A percentile compares a stretch with the other conserved stretches of the same genome.
Conservation (phyloP, 73 alveolate species). For the Tetrahymena borealis region DNA sequence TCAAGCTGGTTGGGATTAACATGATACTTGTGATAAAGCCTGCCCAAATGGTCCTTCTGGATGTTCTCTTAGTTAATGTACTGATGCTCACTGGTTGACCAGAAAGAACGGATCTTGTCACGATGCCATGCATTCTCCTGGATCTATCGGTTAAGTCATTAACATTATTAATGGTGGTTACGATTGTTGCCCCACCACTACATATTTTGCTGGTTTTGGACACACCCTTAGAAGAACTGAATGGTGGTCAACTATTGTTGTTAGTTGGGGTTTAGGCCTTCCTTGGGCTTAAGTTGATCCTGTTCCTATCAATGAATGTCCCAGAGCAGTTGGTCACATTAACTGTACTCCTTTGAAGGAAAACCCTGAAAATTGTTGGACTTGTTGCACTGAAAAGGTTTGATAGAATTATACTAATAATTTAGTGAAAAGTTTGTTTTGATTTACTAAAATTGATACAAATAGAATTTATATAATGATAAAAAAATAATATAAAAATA, state of each 20-base stretch:
- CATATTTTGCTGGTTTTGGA: not conserved
- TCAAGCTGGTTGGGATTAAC: not conserved
- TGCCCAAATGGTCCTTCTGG: not conserved
- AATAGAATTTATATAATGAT: too few relatives aligned
- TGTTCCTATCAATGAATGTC: not conserved
- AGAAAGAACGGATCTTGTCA: not conserved
- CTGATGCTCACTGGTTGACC: not conserved
- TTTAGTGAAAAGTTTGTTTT: not conserved
- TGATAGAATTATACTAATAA: not conserved
- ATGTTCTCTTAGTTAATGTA: not conserved
- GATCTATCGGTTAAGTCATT: not conserved
- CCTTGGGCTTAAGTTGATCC: not conserved
- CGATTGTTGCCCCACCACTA: not conserved
- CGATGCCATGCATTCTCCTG: not conserved
- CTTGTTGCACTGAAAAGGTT: not conserved
- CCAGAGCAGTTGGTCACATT: not conserved
- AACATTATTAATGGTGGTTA: not conserved
- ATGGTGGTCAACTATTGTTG: not conserved
- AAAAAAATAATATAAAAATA: too few relatives aligned
- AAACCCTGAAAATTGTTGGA: not conserved
- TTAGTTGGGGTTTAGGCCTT: not conserved
- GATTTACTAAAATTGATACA: too few relatives aligned
- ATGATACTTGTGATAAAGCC: not conserved
- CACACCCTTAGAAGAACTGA: not conserved
- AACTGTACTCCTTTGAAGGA: not conserved